Evolutionary conservation across 2,329 filamentous ascomycete genomes (phyloP).

Genomic region (Exophiala sp.): DNA sequence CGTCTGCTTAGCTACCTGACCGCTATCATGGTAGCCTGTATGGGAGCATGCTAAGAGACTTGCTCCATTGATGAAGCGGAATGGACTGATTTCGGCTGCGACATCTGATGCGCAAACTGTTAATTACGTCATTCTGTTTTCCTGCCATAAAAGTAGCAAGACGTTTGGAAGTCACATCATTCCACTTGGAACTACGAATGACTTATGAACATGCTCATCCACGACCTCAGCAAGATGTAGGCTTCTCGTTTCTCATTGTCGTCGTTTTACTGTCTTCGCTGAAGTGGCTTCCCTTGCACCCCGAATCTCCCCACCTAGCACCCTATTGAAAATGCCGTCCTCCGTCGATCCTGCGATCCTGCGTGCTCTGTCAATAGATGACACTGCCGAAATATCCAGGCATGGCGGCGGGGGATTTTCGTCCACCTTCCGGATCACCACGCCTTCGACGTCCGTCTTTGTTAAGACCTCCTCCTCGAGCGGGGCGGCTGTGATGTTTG

Average conservation of each 20-base stretch:
- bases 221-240: not conserved
- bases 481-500: slow-evolving; percentile 37
- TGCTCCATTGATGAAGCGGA: too few relatives aligned
- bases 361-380: slow-evolving; percentile 35
- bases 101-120: not conserved
- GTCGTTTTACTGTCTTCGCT: not conserved
- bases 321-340: slow-evolving; percentile 12
- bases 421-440: slow-evolving; percentile 39
- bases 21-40: too few relatives aligned
- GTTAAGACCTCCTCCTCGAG: slow-evolving; percentile 35
- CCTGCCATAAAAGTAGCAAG: too few relatives aligned
- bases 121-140: not conserved
- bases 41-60: too few relatives aligned
- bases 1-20: too few relatives aligned
- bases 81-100: too few relatives aligned
- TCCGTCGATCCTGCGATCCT: slow-evolving; percentile 33
- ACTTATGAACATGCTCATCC: too few relatives aligned
- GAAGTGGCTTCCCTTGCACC: not conserved
- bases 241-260: not conserved
- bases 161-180: not conserved
- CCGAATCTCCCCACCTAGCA: not conserved
- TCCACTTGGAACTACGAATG: too few relatives aligned
- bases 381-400: slow-evolving; percentile 34
- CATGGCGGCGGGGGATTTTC: slow-evolving; percentile 42
- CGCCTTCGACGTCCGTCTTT: slow-evolving; percentile 35